Conservation (phyloP, 2,329 filamentous ascomycete species). For the Alternaria novae-zelandiae region DNA sequence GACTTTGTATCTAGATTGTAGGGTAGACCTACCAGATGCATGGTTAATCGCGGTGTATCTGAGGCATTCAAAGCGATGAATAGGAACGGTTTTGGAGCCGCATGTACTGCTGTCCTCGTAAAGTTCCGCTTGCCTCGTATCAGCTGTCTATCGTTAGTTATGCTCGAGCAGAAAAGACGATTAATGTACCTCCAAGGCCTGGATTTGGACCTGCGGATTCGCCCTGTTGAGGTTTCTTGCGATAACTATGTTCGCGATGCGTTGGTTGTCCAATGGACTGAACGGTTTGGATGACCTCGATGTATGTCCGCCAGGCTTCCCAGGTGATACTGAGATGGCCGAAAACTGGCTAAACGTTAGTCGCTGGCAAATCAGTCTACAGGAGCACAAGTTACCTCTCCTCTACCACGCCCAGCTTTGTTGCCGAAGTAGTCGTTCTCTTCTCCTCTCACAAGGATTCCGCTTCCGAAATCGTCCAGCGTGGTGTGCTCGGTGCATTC, state of each 20-base stretch:
- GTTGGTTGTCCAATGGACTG: constrained; percentile 54
- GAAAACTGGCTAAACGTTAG: constrained; percentile 24
- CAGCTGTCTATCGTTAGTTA: constrained; percentile 60
- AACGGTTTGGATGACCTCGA: constrained; percentile 43
- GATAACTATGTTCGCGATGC: constrained; percentile 82
- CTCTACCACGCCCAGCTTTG: constrained; percentile 9
- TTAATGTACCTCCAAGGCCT: constrained; percentile 66
- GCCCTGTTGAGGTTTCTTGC: constrained; percentile 80
- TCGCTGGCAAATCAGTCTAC: not conserved
- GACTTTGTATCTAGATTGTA: constrained; percentile 42
- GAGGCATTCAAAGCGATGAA: constrained; percentile 74
- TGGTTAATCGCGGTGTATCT: constrained; percentile 43
- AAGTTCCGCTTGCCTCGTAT: constrained; percentile 80
- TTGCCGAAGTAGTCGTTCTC: constrained; percentile 31
- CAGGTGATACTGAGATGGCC: constrained; percentile 23
- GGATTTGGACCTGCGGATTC: constrained; percentile 79
- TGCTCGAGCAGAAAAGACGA: not conserved
- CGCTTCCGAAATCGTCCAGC: constrained; percentile 78
- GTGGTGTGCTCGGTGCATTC: constrained; percentile 76
- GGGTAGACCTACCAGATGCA: constrained; percentile 49
- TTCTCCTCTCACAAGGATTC: constrained; percentile 63
- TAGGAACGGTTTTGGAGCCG: constrained; percentile 78
- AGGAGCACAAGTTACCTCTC: constrained; percentile 19
- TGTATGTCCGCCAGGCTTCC: constrained; percentile 11
- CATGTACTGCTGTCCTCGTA: constrained; percentile 74